phyloP scores from a whole-genome alignment of 257 asterid species.

The Linaria vulgaris region DNA sequence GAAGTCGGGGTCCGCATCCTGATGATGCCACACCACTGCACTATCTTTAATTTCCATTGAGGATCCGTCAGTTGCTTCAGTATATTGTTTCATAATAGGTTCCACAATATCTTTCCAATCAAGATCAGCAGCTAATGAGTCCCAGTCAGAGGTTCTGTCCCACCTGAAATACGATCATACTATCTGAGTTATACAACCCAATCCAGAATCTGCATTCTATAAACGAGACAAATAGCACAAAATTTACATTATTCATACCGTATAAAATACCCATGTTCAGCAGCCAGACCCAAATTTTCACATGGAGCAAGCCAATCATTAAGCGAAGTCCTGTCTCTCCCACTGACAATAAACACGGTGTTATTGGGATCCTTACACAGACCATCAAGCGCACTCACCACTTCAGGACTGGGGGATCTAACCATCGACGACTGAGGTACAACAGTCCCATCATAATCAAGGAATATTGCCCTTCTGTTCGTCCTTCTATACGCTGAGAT shows the following conservation, averaged over 20 bases:
- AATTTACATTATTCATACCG: slow-evolving; percentile 40
- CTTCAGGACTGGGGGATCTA: slow-evolving; percentile 64
- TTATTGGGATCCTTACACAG: slow-evolving; percentile 72
- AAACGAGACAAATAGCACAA: neutral
- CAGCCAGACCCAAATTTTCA: slow-evolving; percentile 74
- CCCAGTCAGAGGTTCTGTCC: slow-evolving; percentile 65
- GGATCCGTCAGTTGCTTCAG: slow-evolving; percentile 90
- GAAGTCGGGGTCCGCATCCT: slow-evolving; percentile 79
- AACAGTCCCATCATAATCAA: slow-evolving; percentile 93
- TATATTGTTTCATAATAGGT: slow-evolving; percentile 78
- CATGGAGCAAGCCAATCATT: slow-evolving; percentile 85
- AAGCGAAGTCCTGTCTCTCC: slow-evolving; percentile 63
- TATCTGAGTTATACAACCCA: neutral
- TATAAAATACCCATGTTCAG: slow-evolving; percentile 84
- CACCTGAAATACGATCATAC: slow-evolving; percentile 43
- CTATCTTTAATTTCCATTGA: slow-evolving; percentile 78
- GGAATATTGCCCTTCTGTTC: slow-evolving; percentile 72
- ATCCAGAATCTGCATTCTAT: neutral
- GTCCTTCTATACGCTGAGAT: slow-evolving; percentile 66
- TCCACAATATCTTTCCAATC: slow-evolving; percentile 86
- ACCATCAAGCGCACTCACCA: slow-evolving; percentile 54
- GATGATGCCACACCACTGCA: slow-evolving; percentile 90
- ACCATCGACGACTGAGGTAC: slow-evolving; percentile 70
- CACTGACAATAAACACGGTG: slow-evolving; percentile 83
- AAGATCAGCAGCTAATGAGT: slow-evolving; percentile 61